Evolutionary conservation across 306 rosid genomes (phyloP), one percentile per base, ranked within the genome.

Genomic region (Leucaena leucocephala): DNA sequence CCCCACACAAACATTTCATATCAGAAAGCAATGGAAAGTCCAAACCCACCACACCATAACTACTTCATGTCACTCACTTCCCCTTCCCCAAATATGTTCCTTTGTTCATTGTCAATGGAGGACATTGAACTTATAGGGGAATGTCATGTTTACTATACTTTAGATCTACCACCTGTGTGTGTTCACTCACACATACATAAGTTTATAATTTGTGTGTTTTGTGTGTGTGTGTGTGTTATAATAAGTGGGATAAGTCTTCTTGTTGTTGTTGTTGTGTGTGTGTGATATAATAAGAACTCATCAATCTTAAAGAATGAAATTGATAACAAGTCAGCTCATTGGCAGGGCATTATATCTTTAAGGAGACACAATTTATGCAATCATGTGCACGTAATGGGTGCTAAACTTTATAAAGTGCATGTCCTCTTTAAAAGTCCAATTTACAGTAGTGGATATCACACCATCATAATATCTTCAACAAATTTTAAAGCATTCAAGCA

Each of bases 1-100:
- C 11, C 86, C 82, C 81, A 90, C 83, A 84, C 86, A 72, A 77
- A 54, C 77, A 63, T 17, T 35, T 36, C 87, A 80, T 80, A 80
- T 78, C 83, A 74, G 57, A 80, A 83, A 27, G 27, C 27, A 27
- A 27, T 27, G 27, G 59, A 78, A 76, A 78, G 75, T 85, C 76
- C 69, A 72, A 72, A n/a, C 82, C 68, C 71, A 81, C 76, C 84
- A 83, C 72, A 82, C 88, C 80, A n/a, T 21, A 68, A 42, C 52
- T 8, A 10, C 52, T 42, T 34, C 52, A 12, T 61, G 0, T 33
- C 42, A 33, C 39, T 33, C 17, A n/a, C 63, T 57, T 57, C 35
- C 35, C 16, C 40, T 33, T 33, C 67, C 40, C 67, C 8, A 2
- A 27, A 27, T 61, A 33, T 19, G 5, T 55, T 55, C 63, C 36